Conservation (phyloP, 2,329 filamentous ascomycete genomes). For the Pseudocercospora macadamiae region DNA sequence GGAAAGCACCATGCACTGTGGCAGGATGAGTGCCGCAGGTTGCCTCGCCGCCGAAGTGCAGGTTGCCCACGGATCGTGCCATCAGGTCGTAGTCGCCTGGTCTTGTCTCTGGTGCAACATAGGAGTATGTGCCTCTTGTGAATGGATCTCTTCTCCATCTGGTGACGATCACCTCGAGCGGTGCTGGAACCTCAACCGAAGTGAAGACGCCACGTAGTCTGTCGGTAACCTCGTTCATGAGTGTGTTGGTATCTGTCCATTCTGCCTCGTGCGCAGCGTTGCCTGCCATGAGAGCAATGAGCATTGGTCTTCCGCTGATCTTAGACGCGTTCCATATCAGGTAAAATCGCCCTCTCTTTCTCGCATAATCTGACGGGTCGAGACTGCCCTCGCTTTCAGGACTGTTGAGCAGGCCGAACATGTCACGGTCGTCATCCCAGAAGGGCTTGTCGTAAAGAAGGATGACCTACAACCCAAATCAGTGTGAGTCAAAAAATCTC, state of each 20-base stretch:
- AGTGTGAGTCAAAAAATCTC: conserved; percentile 11
- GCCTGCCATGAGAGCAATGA: conserved; percentile 93
- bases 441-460: conserved; percentile 87
- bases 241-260: conserved; percentile 69
- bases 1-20: conserved; percentile 93
- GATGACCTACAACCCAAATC: conserved; percentile 57
- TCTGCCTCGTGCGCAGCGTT: conserved; percentile 91
- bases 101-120: conserved; percentile 78
- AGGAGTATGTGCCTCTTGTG: conserved; percentile 93
- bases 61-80: conserved; percentile 79
- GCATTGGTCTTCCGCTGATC: conserved; percentile 80
- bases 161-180: conserved; percentile 84
- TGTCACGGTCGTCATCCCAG: conserved; percentile 87
- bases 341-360: conserved; percentile 87
- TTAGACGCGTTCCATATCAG: conserved; percentile 96
- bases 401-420: conserved; percentile 87
- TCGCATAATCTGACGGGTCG: conserved; percentile 76
- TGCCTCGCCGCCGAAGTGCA: conserved; percentile 95
- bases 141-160: conserved; percentile 91
- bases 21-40: conserved; percentile 95
- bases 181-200: conserved; percentile 66
- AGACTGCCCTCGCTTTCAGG: conserved; percentile 71
- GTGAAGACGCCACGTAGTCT: conserved; percentile 77
- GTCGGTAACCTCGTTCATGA: conserved; percentile 78
- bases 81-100: conserved; percentile 91